Base-by-base conservation (phyloP, 164 flowering plant species). In the Stephania cephalantha region DNA sequence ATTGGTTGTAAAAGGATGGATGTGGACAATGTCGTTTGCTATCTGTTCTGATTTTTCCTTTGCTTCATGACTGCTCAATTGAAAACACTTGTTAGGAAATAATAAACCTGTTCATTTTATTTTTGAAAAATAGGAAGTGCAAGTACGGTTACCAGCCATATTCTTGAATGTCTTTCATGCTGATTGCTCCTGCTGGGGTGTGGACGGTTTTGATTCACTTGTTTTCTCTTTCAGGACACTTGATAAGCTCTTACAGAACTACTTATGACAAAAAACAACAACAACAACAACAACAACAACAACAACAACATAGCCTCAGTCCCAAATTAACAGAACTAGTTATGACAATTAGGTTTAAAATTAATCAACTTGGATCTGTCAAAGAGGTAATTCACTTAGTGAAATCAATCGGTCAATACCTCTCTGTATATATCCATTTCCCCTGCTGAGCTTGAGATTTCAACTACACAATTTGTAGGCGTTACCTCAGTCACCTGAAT, bases 261-360 rank as follows among this genome's bases (percentile, higher is more conserved):
- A 87, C 50, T 74, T 17, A 68, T 73, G 15, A 72, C 30, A 12
- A 46, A n/a, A n/a, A n/a, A n/a, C n/a, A n/a, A n/a, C n/a, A n/a
- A n/a, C n/a, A n/a, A n/a, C n/a, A n/a, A n/a, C n/a, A n/a, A n/a
- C n/a, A n/a, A n/a, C n/a, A n/a, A n/a, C n/a, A n/a, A n/a, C n/a
- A n/a, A n/a, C n/a, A n/a, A n/a, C n/a, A n/a, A n/a, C n/a, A n/a
- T n/a, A n/a, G n/a, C n/a, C n/a, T n/a, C n/a, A n/a, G n/a, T n/a
- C n/a, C n/a, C n/a, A n/a, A n/a, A n/a, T n/a, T n/a, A n/a, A 82
- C 92, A 89, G 85, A 92, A 90, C 97, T 92, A 87, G 55, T 74
- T 17, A 68, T 73, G 15, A 72, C 30, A 12, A 46, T 69, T 9
- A 64, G 30, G 73, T 70, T 31, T 68, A 77, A 9, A 42, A 18